Evolutionary conservation across 2,329 filamentous ascomycete species (phyloP).

Genomic region (Stemphylium vesicarium): DNA sequence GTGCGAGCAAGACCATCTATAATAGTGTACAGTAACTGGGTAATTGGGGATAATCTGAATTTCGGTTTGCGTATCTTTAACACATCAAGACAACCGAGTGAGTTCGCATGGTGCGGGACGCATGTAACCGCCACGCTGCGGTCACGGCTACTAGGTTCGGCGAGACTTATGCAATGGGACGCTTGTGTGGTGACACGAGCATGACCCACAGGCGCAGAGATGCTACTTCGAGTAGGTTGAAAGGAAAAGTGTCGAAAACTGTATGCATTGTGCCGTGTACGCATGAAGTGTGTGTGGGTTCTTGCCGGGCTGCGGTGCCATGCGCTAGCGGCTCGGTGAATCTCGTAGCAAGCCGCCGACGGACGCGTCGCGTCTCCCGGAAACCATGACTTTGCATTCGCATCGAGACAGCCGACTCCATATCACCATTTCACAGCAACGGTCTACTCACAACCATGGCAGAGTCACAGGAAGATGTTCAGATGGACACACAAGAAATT

Average conservation of each 20-base stretch:
- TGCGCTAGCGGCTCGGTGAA: slow-evolving; percentile 10
- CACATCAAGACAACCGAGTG: neutral
- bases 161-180: slow-evolving; percentile 3
- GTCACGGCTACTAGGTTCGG: slow-evolving; percentile 2
- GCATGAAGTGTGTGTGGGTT: slow-evolving; percentile 15
- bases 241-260: slow-evolving; percentile 18
- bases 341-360: slow-evolving; percentile 8
- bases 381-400: slow-evolving; percentile 9
- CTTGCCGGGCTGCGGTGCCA: slow-evolving; percentile 6
- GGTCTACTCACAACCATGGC: slow-evolving; percentile 25
- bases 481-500: slow-evolving; percentile 46
- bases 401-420: neutral
- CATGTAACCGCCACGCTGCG: neutral
- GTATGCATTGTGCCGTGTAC: slow-evolving; percentile 32
- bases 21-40: slow-evolving; percentile 13
- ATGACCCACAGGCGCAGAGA: neutral
- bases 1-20: slow-evolving; percentile 24
- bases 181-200: slow-evolving; percentile 9
- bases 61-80: no score
- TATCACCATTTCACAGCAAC: neutral
- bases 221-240: slow-evolving; percentile 22
- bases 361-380: slow-evolving; percentile 25
- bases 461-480: slow-evolving; percentile 34
- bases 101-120: neutral
- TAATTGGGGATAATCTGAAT: neutral